Evolutionary conservation across 2,329 filamentous ascomycete genomes (phyloP).

Genomic region (Pseudogymnoascus sp.): DNA sequence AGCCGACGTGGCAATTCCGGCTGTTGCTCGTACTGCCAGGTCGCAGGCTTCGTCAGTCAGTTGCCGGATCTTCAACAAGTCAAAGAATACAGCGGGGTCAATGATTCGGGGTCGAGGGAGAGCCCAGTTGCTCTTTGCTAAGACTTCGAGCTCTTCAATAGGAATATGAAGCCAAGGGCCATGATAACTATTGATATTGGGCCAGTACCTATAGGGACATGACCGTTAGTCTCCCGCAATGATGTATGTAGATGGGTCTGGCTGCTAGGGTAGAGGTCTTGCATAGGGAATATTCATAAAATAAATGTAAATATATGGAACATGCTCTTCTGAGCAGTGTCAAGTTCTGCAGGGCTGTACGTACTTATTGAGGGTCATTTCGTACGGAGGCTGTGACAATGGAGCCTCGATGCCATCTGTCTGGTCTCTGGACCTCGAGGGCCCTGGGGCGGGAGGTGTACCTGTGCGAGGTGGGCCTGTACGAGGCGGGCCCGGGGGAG

Average conservation of each 20-base stretch:
- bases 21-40: conserved; percentile 70
- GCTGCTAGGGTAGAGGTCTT: background rate
- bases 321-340: background rate
- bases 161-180: conserved; percentile 78
- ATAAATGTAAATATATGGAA: background rate
- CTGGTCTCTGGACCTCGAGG: background rate
- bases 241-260: too few relatives aligned
- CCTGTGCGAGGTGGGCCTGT: background rate
- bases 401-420: background rate
- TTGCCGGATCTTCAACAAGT: conserved; percentile 73
- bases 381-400: background rate
- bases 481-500: too few relatives aligned
- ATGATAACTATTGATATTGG: conserved; percentile 76
- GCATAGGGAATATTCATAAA: background rate
- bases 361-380: conserved; percentile 55
- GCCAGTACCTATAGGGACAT: conserved; percentile 60
- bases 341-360: conserved; percentile 27
- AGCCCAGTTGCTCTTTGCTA: conserved; percentile 74
- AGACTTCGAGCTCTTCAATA: conserved; percentile 68
- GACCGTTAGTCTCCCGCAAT: background rate
- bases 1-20: conserved; percentile 60
- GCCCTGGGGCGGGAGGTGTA: background rate
- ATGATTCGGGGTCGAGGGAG: conserved; percentile 69
- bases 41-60: conserved; percentile 75
- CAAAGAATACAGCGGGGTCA: conserved; percentile 75